Conservation (phyloP, 1,284 basidiomycete genomes). For the Sutorius eximius region DNA sequence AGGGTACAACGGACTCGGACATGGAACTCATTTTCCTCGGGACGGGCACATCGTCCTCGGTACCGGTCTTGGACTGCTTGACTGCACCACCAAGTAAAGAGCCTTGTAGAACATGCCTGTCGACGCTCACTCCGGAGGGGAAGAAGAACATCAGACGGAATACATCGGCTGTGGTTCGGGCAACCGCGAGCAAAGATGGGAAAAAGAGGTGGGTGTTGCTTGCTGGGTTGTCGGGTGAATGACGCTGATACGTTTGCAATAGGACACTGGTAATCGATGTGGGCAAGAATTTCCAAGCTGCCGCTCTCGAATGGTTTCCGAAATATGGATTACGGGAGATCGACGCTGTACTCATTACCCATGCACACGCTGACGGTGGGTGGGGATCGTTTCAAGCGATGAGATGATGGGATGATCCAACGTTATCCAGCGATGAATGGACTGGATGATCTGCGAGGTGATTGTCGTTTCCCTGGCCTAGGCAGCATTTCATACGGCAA, state of each 20-base stretch:
- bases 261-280: constrained; percentile 79
- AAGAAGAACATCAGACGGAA: constrained; percentile 77
- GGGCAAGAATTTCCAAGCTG: constrained; percentile 77
- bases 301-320: constrained; percentile 80
- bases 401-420: not conserved
- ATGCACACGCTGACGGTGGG: constrained; percentile 77
- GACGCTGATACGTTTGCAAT: constrained; percentile 3
- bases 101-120: constrained; percentile 66
- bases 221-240: constrained; percentile 1
- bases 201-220: constrained; percentile 49
- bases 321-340: constrained; percentile 70
- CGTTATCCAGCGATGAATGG: constrained; percentile 70
- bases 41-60: constrained; percentile 70
- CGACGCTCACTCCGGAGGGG: constrained; percentile 61
- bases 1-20: constrained; percentile 2
- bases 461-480: constrained; percentile 9
- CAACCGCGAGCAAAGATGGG: constrained; percentile 48
- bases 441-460: constrained; percentile 77
- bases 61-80: constrained; percentile 66
- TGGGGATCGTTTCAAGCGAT: constrained; percentile 4
- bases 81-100: constrained; percentile 51
- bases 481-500: not conserved
- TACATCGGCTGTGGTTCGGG: constrained; percentile 64
- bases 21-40: constrained; percentile 72
- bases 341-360: constrained; percentile 77